Conservation (phyloP, 2,329 filamentous ascomycete species). For the Periconia sp. region DNA sequence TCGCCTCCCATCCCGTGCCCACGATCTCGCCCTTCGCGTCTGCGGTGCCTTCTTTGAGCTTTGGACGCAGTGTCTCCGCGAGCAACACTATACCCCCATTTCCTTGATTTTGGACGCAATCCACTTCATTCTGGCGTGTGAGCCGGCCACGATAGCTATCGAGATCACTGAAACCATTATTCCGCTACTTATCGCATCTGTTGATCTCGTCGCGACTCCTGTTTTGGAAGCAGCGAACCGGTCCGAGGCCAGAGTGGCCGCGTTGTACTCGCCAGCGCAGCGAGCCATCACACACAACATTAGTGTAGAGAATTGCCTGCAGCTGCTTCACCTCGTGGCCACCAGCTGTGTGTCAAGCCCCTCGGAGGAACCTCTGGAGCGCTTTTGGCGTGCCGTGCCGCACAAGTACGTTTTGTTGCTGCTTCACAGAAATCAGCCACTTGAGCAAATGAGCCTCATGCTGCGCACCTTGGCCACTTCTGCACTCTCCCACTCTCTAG, state of each 20-base stretch:
- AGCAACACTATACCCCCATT: conserved; percentile 65
- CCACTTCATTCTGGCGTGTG: conserved; percentile 63
- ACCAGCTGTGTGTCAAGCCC: conserved; percentile 56
- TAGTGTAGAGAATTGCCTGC: conserved; percentile 64
- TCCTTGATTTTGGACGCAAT: conserved; percentile 67
- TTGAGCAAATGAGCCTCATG: conserved; percentile 64
- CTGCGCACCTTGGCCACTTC: conserved; percentile 69
- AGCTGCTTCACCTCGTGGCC: conserved; percentile 65
- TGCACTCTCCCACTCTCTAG: conserved; percentile 64
- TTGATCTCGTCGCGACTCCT: conserved; percentile 59
- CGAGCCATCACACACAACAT: conserved; percentile 58
- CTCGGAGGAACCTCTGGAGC: conserved; percentile 43
- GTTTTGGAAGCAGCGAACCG: conserved; percentile 38
- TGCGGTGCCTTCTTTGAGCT: conserved; percentile 64
- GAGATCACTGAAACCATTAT: conserved; percentile 60
- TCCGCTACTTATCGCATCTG: conserved; percentile 46
- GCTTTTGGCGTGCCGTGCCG: conserved; percentile 70
- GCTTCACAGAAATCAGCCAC: conserved; percentile 66
- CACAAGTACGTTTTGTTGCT: conserved; percentile 68
- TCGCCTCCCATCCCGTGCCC: conserved; percentile 50
- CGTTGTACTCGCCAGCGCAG: conserved; percentile 43
- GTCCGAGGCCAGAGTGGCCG: conserved; percentile 27
- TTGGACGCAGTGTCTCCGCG: conserved; percentile 68
- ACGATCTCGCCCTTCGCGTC: conserved; percentile 64
- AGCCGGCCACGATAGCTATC: conserved; percentile 61